Percentiles rank a stretch among this genome's conserved stretches.
Conservation (phyloP, 768 basidiomycete genomes). For the Boletus barrowsii region DNA sequence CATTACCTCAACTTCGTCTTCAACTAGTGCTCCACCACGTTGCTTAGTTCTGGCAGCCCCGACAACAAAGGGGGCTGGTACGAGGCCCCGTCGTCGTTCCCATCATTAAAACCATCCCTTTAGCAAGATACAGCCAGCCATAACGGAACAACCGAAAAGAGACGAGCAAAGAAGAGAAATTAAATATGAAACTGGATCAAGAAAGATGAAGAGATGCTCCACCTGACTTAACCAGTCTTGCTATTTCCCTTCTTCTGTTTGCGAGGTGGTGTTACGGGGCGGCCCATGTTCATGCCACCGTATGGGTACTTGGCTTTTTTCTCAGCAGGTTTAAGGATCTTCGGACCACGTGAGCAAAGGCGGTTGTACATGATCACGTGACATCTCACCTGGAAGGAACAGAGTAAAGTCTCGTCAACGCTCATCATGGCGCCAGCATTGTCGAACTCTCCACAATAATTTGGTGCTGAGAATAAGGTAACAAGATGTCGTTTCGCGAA, state of each 20-base stretch:
- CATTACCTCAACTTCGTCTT: conserved; percentile 12
- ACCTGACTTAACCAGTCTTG: conserved; percentile 51
- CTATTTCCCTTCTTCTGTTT: conserved; percentile 97
- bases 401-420: conserved; percentile 94
- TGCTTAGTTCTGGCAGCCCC: conserved; percentile 12
- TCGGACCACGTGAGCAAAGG: not conserved
- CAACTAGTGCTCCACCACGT: conserved; percentile 13
- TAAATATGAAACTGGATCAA: conserved; percentile 29
- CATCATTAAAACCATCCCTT: conserved; percentile 19
- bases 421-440: conserved; percentile 99
- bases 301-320: conserved; percentile 96
- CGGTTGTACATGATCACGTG: conserved; percentile 4
- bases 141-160: conserved; percentile 24
- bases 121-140: conserved; percentile 29
- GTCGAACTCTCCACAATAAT: conserved; percentile 95
- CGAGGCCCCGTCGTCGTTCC: conserved; percentile 15
- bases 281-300: conserved; percentile 80
- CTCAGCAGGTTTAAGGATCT: conserved; percentile 99
- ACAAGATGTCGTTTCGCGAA: conserved; percentile 97
- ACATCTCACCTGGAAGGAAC: conserved; percentile 88
- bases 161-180: conserved; percentile 29
- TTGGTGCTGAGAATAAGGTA: conserved; percentile 94
- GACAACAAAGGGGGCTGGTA: conserved; percentile 8
- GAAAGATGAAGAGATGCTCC: conserved; percentile 25
- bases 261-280: conserved; percentile 92